Evolutionary conservation across 148 eudicot genomes (phyloP).

Genomic region (Dysphania ambrosioides): DNA sequence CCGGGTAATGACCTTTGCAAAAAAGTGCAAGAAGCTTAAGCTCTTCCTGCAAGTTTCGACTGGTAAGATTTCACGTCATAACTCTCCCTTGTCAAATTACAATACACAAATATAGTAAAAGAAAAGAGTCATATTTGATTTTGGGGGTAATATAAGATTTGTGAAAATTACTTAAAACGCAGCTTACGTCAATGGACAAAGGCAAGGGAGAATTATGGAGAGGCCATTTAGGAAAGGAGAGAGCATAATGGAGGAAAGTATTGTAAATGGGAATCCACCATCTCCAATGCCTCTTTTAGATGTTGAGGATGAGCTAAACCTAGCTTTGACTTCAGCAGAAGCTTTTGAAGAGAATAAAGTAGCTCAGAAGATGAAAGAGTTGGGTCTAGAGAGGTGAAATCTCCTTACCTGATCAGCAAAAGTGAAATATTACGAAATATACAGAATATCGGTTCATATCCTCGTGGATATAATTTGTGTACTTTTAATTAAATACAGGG

Average conservation of each 20-base stretch:
- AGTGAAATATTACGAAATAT: background rate
- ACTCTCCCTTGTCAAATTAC: background rate
- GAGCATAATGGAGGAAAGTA: slow-evolving; percentile 50
- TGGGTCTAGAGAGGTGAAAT: slow-evolving; percentile 72
- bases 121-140: background rate
- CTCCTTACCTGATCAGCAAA: background rate
- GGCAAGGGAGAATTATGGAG: slow-evolving; percentile 90
- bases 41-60: slow-evolving; percentile 89
- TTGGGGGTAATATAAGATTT: background rate
- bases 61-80: slow-evolving; percentile 37
- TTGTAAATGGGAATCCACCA: slow-evolving; percentile 31
- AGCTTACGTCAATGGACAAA: slow-evolving; percentile 98
- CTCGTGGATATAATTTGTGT: background rate
- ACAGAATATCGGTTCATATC: background rate
- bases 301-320: slow-evolving; percentile 67
- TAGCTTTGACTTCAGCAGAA: slow-evolving; percentile 53
- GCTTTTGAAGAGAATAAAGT: slow-evolving; percentile 36
- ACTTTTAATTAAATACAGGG: slow-evolving; percentile 36
- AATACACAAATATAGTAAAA: background rate
- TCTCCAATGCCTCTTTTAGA: slow-evolving; percentile 42
- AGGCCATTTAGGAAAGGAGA: slow-evolving; percentile 75
- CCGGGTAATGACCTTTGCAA: slow-evolving; percentile 81
- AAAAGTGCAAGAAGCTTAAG: slow-evolving; percentile 72
- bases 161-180: slow-evolving; percentile 18
- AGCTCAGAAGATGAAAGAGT: slow-evolving; percentile 65